Conservation (phyloP, 257 asterid species). For the Salvia miltiorrhiza region DNA sequence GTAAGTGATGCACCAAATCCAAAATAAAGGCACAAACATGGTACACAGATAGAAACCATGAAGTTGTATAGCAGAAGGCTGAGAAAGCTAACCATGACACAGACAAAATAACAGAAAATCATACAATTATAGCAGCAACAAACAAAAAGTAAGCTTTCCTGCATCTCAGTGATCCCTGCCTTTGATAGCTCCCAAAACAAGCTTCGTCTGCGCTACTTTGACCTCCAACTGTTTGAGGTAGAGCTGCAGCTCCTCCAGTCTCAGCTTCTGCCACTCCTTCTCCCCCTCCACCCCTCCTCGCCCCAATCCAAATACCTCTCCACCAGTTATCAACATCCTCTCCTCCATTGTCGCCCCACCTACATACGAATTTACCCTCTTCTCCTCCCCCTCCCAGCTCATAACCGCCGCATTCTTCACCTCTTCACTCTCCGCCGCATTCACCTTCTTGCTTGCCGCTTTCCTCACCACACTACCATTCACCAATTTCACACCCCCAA, state of each 20-base stretch:
- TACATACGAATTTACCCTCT: background rate
- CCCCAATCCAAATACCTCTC: constrained; percentile 27
- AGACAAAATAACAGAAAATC: background rate
- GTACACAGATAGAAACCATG: too few species aligned
- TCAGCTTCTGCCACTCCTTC: constrained; percentile 37
- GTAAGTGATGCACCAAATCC: too few species aligned
- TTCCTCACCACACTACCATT: constrained; percentile 27
- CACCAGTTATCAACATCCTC: constrained; percentile 34
- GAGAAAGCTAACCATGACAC: background rate
- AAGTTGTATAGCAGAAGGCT: too few species aligned
- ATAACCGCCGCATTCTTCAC: constrained; percentile 9
- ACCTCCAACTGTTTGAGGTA: constrained; percentile 30
- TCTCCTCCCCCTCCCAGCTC: background rate
- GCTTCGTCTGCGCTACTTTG: constrained; percentile 27
- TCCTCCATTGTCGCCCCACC: constrained; percentile 26
- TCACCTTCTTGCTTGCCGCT: constrained; percentile 20
- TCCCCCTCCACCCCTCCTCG: constrained; percentile 30
- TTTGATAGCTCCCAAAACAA: constrained; percentile 33
- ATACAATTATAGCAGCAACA: background rate
- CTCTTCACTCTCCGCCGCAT: constrained; percentile 17
- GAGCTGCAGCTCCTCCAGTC: constrained; percentile 28
- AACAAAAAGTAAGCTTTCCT: background rate
- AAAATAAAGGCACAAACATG: too few species aligned
- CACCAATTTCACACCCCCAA: constrained; percentile 13
- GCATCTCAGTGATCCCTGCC: constrained; percentile 2